Conservation (phyloP, 345 rosid species). For the Chamaenerion angustifolium region DNA sequence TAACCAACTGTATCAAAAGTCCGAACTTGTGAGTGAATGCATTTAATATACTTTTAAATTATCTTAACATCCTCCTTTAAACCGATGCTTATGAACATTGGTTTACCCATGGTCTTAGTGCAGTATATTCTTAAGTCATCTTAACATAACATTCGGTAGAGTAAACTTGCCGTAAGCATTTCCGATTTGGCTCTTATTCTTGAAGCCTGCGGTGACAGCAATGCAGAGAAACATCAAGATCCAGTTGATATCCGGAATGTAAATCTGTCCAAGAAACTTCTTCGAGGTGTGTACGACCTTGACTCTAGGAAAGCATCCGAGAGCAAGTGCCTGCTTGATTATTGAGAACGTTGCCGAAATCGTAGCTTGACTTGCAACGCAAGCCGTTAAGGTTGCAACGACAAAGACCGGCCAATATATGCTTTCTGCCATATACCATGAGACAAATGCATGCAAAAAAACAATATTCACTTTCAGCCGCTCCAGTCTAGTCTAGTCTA, state of each 20-base stretch:
- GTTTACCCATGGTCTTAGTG: too few species aligned
- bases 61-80: too few species aligned
- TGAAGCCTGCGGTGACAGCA: conserved; percentile 57
- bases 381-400: conserved; percentile 59
- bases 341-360: conserved; percentile 69
- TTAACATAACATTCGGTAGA: too few species aligned
- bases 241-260: conserved; percentile 71
- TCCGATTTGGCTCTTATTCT: conserved; percentile 60
- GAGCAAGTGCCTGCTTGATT: conserved; percentile 68
- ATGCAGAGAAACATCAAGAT: conserved; percentile 67
- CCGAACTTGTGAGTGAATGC: too few species aligned
- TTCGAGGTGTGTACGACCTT: conserved; percentile 68
- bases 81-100: too few species aligned
- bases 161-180: conserved; percentile 57
- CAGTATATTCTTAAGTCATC: too few species aligned
- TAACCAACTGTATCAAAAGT: too few species aligned
- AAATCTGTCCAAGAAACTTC: conserved; percentile 55
- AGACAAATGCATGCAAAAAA: too few species aligned
- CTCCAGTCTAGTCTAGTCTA: too few species aligned
- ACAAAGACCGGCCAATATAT: conserved; percentile 69
- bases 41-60: too few species aligned
- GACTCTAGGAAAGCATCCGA: conserved; percentile 71
- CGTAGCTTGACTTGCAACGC: conserved; percentile 73
- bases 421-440: conserved; percentile 18
- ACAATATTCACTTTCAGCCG: too few species aligned